Conservation (phyloP, 495 filamentous ascomycete genomes). For the Clavariopsis aquatica region DNA sequence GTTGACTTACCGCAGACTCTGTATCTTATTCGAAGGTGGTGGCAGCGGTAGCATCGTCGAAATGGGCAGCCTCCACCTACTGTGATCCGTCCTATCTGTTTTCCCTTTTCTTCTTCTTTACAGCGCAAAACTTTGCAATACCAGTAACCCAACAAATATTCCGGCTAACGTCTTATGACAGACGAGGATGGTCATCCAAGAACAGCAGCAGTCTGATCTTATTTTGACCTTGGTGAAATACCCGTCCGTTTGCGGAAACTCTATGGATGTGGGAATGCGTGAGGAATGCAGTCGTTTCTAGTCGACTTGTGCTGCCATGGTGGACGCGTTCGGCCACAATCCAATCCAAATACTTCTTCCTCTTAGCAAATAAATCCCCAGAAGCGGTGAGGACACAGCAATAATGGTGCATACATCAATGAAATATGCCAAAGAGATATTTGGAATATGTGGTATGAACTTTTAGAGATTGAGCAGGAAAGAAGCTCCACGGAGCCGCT, state of each 20-base stretch:
- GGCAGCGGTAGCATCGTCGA: slow-evolving; percentile 15
- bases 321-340: too few species aligned
- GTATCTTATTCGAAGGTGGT: slow-evolving; percentile 10
- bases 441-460: neutral
- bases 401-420: too few species aligned
- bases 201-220: neutral
- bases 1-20: slow-evolving; percentile 9
- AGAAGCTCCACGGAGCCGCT: neutral
- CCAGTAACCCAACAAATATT: too few species aligned
- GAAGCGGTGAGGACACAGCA: neutral
- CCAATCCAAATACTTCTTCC: too few species aligned
- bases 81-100: neutral
- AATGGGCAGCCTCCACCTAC: neutral
- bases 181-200: too few species aligned
- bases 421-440: too few species aligned
- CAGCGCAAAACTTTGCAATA: too few species aligned
- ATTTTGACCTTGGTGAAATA: slow-evolving; percentile 18
- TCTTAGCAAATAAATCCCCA: neutral
- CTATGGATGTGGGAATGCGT: slow-evolving; percentile 9
- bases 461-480: neutral
- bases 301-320: slow-evolving; percentile 2
- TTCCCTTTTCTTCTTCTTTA: neutral
- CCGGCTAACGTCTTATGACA: too few species aligned
- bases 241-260: slow-evolving; percentile 9
- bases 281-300: slow-evolving; percentile 19